Conservation (phyloP, 1,139 yeast genomes). For the Kazachstania sp. region DNA sequence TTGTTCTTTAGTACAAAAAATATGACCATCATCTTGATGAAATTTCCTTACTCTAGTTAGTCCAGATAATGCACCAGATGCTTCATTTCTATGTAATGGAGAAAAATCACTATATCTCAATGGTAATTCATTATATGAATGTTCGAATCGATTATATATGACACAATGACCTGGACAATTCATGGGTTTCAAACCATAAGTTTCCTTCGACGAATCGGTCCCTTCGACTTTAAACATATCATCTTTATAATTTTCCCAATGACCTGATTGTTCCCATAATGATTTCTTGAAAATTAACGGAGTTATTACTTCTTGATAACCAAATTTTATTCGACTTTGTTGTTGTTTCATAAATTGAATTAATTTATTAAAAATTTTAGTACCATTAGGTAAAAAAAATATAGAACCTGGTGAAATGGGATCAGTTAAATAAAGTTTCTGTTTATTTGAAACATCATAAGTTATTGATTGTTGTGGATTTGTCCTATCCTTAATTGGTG, state of each 20-base stretch:
- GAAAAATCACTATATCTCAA: slow-evolving; percentile 86
- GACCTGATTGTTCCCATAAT: slow-evolving; percentile 89
- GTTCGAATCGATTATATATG: slow-evolving; percentile 70
- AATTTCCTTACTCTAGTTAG: slow-evolving; percentile 90
- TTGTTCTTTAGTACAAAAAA: slow-evolving; percentile 80
- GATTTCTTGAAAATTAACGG: slow-evolving; percentile 82
- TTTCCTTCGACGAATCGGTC: slow-evolving; percentile 40
- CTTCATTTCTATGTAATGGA: slow-evolving; percentile 90
- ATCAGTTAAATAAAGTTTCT: slow-evolving; percentile 68
- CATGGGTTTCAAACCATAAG: slow-evolving; percentile 90
- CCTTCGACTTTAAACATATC: slow-evolving; percentile 80
- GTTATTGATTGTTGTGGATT: slow-evolving; percentile 1
- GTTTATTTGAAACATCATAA: slow-evolving; percentile 34
- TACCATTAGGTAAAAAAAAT: slow-evolving; percentile 87
- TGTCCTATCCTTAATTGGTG: neutral
- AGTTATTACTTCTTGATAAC: slow-evolving; percentile 87
- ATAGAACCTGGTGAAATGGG: slow-evolving; percentile 78
- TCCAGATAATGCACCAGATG: slow-evolving; percentile 91
- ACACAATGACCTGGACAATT: slow-evolving; percentile 98
- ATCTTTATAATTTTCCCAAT: slow-evolving; percentile 90
- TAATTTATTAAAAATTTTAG: slow-evolving; percentile 72
- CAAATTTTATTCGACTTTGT: slow-evolving; percentile 57
- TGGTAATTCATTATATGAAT: slow-evolving; percentile 86
- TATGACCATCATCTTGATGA: slow-evolving; percentile 98
- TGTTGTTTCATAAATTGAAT: slow-evolving; percentile 76